Evolutionary conservation across 208 protist genomes (phyloP), one percentile per base, ranked within the genome.

Genomic region (Vickermania spadyakhi): DNA sequence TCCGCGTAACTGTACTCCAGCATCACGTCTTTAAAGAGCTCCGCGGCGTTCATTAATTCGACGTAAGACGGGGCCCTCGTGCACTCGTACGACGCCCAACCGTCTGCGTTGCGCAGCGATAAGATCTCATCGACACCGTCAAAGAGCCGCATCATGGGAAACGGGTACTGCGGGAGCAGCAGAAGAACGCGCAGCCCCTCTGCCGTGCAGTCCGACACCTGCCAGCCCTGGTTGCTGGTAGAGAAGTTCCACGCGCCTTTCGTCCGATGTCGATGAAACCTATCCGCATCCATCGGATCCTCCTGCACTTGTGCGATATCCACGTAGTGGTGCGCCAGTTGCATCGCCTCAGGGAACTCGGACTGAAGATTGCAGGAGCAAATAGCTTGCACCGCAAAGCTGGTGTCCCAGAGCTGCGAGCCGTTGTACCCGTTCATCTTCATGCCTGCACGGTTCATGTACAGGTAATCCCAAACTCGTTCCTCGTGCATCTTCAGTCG

Each of bases 391-490:
- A 98, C 81, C 0, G 93, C 86, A 67, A 99, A 99, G 18, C 89
- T 86, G 22, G 97, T 98, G 75, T 99, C 98, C 98, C 98, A 99
- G 41, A 98, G 79, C 81, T 99, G 97, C 27, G 90, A 97, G 1
- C 98, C 98, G 77, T 99, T 99, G 75, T 99, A 99, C 28, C 98
- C 97, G 60, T 94, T 93, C 96, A 99, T 98, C 52, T 94, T 90
- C 92, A 99, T 96, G 50, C 97, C 97, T 25, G 94, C 89, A 14
- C 81, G 64, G 18, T 74, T 72, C 62, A 98, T 80, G 89, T 93
- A 99, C 22, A 99, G 72, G 81, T 99, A 99, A 78, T 99, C 98
- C 18, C 74, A 57, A 13, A 99, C 49, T 50, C 96, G 83, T 28
- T 94, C 62, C 31, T 77, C 36, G 76, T 98, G 96, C 62, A 75